phyloP scores from a whole-genome alignment of 2,329 filamentous ascomycete genomes.

The Zarea fungicola region DNA sequence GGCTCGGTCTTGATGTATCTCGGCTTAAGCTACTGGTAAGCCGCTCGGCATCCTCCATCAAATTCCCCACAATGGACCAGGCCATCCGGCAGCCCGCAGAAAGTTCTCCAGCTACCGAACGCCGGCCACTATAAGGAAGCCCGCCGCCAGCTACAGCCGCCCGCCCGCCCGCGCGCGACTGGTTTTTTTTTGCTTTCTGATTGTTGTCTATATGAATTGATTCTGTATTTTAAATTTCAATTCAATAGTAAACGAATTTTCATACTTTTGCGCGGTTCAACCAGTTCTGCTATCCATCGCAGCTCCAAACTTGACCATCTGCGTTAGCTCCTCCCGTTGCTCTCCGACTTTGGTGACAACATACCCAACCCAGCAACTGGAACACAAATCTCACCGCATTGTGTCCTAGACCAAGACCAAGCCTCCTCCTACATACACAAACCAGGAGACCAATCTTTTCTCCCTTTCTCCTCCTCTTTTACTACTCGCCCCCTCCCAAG shows the following conservation, averaged over 20 bases:
- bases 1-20: not conserved
- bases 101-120: not conserved
- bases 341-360: not conserved
- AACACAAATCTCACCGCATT: not conserved
- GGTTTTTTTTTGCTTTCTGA: not conserved
- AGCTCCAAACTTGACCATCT: too few relatives aligned
- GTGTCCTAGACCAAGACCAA: not conserved
- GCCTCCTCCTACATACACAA: not conserved
- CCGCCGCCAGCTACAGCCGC: not conserved
- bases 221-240: too few relatives aligned
- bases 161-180: not conserved
- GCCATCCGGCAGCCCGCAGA: not conserved
- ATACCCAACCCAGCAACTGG: conserved; percentile 10
- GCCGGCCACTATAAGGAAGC: conserved; percentile 10
- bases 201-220: too few relatives aligned
- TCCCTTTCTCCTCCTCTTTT: not conserved
- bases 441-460: not conserved
- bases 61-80: not conserved
- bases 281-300: not conserved
- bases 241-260: too few relatives aligned
- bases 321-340: not conserved
- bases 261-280: not conserved
- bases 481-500: not conserved
- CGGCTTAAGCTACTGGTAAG: conserved; percentile 14
- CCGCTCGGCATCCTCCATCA: conserved; percentile 6